phyloP scores from a whole-genome alignment of 495 filamentous ascomycete species.

The Annulohypoxylon stygium region DNA sequence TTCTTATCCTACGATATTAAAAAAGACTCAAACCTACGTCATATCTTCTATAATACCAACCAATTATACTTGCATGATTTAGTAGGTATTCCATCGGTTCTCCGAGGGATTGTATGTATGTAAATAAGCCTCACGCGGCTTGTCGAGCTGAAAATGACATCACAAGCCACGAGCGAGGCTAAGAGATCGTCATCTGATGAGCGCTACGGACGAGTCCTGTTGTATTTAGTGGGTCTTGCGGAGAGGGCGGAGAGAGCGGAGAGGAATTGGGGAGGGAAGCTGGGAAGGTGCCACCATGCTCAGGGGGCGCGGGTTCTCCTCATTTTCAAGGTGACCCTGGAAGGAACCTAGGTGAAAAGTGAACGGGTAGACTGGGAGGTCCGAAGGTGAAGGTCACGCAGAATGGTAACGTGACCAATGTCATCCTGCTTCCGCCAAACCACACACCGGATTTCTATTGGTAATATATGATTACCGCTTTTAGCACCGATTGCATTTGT shows the following conservation, averaged over 20 bases:
- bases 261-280: not conserved
- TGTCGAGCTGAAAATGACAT: conserved; percentile 48
- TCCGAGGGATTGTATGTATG: not conserved
- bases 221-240: conserved; percentile 43
- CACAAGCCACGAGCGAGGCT: conserved; percentile 40
- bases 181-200: conserved; percentile 39
- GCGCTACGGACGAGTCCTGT: conserved; percentile 22
- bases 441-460: conserved; percentile 30
- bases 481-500: conserved; percentile 28
- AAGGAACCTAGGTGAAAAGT: conserved; percentile 32
- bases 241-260: conserved; percentile 21
- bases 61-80: too few species aligned
- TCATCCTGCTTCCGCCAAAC: conserved; percentile 37
- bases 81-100: too few species aligned
- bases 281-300: not conserved
- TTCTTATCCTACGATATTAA: too few species aligned
- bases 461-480: conserved; percentile 26
- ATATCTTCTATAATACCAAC: too few species aligned
- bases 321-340: conserved; percentile 37
- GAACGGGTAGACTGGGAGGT: not conserved
- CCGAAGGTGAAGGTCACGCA: conserved; percentile 26
- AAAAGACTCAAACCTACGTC: too few species aligned
- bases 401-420: conserved; percentile 39
- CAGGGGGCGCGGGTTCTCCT: conserved; percentile 20
- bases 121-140: conserved; percentile 14